These are phyloP conservation scores for Aureobasidium sp. DNA, from an alignment of 2,329 filamentous ascomycete species.

Conservation along the genomic window DNA sequence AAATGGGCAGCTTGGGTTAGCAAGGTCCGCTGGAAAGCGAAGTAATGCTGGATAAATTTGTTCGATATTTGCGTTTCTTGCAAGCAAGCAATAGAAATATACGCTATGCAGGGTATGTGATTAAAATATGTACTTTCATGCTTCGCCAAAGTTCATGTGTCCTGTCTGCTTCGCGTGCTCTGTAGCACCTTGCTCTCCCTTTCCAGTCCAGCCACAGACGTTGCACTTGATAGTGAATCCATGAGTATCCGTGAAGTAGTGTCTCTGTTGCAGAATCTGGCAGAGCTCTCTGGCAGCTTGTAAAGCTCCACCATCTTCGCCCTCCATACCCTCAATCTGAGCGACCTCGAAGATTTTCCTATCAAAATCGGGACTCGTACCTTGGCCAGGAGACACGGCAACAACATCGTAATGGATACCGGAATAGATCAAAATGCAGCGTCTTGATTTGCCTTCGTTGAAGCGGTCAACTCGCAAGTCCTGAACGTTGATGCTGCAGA, in stretches of 20 bases:
- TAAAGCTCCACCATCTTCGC: slow-evolving; percentile 44
- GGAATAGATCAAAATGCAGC: slow-evolving; percentile 79
- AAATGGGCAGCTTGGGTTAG: slow-evolving; percentile 66
- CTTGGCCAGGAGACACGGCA: slow-evolving; percentile 58
- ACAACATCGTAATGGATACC: slow-evolving; percentile 93
- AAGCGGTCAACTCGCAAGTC: slow-evolving; percentile 61
- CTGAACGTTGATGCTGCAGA: slow-evolving; percentile 74
- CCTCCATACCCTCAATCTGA: slow-evolving; percentile 23
- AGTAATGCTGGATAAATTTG: not conserved
- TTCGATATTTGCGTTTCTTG: not conserved
- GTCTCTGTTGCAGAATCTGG: slow-evolving; percentile 53
- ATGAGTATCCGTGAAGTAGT: slow-evolving; percentile 86
- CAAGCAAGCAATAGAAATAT: not conserved
- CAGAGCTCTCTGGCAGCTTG: slow-evolving; percentile 50
- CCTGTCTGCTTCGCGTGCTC: slow-evolving; percentile 54
- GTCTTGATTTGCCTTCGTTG: slow-evolving; percentile 60
- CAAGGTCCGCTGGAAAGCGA: slow-evolving; percentile 61
- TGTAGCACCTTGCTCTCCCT: slow-evolving; percentile 54
- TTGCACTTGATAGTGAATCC: slow-evolving; percentile 74
- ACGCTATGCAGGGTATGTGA: not conserved
- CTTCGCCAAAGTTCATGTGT: slow-evolving; percentile 47
- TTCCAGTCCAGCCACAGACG: slow-evolving; percentile 58
- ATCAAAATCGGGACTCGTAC: slow-evolving; percentile 64
- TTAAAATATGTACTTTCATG: slow-evolving; percentile 17
- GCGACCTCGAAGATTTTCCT: slow-evolving; percentile 60